These are phyloP conservation scores for Cyclocybe cylindracea DNA, from an alignment of 768 basidiomycete genomes.

Conservation along the genomic window DNA sequence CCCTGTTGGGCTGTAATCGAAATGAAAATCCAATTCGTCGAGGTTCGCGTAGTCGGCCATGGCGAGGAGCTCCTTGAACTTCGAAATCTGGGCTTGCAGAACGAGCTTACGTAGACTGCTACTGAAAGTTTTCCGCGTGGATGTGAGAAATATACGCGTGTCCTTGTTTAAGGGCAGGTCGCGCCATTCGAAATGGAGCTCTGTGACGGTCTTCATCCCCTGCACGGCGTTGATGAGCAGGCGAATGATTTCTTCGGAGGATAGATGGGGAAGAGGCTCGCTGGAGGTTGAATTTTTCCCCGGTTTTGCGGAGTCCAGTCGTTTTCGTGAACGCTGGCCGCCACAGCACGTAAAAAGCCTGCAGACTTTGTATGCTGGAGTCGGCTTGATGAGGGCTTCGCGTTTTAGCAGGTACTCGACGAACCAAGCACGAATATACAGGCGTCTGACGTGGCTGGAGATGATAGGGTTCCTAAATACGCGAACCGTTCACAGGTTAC, in stretches of 20 bases:
- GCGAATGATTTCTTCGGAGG: slow-evolving; percentile 24
- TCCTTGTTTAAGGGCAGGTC: slow-evolving; percentile 33
- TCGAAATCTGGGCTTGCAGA: slow-evolving; percentile 31
- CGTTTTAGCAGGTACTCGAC: slow-evolving; percentile 32
- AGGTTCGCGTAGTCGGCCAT: slow-evolving; percentile 29
- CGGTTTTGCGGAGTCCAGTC: not conserved
- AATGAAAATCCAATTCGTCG: slow-evolving; percentile 33
- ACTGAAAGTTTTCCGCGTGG: slow-evolving; percentile 27
- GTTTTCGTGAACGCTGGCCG: not conserved
- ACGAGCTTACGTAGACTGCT: slow-evolving; percentile 33
- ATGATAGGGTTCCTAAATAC: slow-evolving; percentile 28
- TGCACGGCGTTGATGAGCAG: slow-evolving; percentile 32
- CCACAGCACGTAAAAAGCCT: not conserved
- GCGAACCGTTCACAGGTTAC: not conserved
- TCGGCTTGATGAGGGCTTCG: slow-evolving; percentile 13
- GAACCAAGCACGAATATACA: slow-evolving; percentile 42
- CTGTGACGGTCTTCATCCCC: slow-evolving; percentile 33
- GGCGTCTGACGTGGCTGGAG: slow-evolving; percentile 31
- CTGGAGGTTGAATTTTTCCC: not conserved
- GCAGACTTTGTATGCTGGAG: not conserved
- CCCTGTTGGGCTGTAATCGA: slow-evolving; percentile 26
- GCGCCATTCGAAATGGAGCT: slow-evolving; percentile 38
- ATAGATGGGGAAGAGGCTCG: slow-evolving; percentile 3
- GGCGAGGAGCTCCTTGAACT: slow-evolving; percentile 28
- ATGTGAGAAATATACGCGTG: slow-evolving; percentile 28